These are phyloP conservation scores for Solanum pimpinellifolium DNA, from an alignment of 257 asterid genomes.

Conservation along the genomic window DNA sequence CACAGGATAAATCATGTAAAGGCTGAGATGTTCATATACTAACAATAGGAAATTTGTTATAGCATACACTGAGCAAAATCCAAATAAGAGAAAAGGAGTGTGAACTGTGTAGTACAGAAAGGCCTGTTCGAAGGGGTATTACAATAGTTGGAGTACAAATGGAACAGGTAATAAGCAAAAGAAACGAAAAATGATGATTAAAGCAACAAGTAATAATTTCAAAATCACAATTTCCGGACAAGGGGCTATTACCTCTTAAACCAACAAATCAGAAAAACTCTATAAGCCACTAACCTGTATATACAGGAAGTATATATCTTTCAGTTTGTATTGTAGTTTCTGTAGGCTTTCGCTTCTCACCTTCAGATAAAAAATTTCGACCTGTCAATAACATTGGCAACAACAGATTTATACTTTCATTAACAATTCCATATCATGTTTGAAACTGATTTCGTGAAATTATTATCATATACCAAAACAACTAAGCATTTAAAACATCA, in stretches of 20 bases:
- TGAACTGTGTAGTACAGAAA: not conserved
- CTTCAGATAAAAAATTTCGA: slow-evolving; percentile 39
- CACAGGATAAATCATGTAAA: not conserved
- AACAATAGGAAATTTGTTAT: not conserved
- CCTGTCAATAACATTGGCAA: slow-evolving; percentile 21
- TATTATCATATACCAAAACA: not conserved
- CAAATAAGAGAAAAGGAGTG: not conserved
- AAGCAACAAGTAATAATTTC: not conserved
- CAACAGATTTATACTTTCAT: not conserved
- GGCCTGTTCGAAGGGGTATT: not conserved
- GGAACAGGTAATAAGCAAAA: not conserved
- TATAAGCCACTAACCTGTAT: slow-evolving; percentile 43
- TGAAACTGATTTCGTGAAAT: not conserved
- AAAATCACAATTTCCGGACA: not conserved
- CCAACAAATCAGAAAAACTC: not conserved
- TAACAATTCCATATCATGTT: not conserved
- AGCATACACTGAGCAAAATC: not conserved
- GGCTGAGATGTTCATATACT: not conserved
- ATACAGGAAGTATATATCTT: slow-evolving; percentile 77
- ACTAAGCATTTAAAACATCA: not conserved
- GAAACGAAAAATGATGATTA: not conserved
- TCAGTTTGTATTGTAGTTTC: slow-evolving; percentile 29
- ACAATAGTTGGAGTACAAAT: not conserved
- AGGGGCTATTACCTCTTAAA: not conserved
- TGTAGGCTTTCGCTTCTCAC: slow-evolving; percentile 6